phyloP scores from a whole-genome alignment of 768 basidiomycete species.

The Phylloporus arenicola region DNA sequence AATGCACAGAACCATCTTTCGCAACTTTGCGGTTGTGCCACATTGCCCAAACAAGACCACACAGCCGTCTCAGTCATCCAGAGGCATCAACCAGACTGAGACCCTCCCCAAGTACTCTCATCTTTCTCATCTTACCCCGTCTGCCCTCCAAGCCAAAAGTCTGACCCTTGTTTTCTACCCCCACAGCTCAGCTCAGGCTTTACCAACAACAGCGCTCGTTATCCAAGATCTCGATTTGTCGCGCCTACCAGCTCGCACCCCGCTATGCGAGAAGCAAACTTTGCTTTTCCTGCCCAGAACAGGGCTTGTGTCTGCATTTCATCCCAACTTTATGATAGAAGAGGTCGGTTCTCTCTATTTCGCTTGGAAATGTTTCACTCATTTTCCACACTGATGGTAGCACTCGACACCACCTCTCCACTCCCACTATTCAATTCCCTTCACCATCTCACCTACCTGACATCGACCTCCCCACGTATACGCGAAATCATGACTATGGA shows the following conservation, averaged over 20 bases:
- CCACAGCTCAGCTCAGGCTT: background rate
- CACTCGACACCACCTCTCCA: slow-evolving; percentile 50
- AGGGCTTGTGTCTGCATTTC: slow-evolving; percentile 93
- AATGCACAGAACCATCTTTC: background rate
- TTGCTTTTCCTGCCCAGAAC: slow-evolving; percentile 91
- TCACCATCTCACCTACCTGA: slow-evolving; percentile 92
- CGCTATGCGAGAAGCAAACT: slow-evolving; percentile 90
- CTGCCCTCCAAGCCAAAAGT: background rate
- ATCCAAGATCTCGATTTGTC: slow-evolving; percentile 18
- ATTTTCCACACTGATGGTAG: slow-evolving; percentile 23
- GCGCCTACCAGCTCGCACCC: slow-evolving; percentile 16
- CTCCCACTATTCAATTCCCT: slow-evolving; percentile 87
- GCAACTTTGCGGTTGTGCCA: slow-evolving; percentile 17
- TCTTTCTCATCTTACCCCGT: slow-evolving; percentile 10
- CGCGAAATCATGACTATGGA: slow-evolving; percentile 98
- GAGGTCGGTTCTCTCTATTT: slow-evolving; percentile 55
- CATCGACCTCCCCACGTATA: slow-evolving; percentile 94
- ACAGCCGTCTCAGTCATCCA: slow-evolving; percentile 29
- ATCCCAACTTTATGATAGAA: slow-evolving; percentile 87
- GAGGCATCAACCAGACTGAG: slow-evolving; percentile 25
- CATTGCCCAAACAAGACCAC: slow-evolving; percentile 27
- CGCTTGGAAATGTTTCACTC: slow-evolving; percentile 1
- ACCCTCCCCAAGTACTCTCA: slow-evolving; percentile 2
- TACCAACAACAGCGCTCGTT: slow-evolving; percentile 1
- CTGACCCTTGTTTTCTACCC: background rate